Base-by-base conservation (phyloP, 805 yeast genomes). In the Teunomyces panamensis region DNA sequence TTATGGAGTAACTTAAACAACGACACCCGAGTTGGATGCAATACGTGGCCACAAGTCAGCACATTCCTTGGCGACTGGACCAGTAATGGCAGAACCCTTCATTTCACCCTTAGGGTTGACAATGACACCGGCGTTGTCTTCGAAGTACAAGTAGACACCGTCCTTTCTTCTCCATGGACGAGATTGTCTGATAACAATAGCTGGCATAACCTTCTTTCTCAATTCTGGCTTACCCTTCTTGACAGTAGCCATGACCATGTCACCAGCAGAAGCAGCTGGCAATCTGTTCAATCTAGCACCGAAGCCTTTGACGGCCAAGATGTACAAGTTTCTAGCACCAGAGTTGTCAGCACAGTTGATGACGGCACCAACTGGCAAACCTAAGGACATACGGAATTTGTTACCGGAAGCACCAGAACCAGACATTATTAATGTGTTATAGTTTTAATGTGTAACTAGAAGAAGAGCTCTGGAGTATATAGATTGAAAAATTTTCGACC, bases 221-320 rank as follows among this genome's bases (percentile, higher is more conserved):
- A 94, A 89, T 82, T 94, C 99, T 77, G 99, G 99, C 90, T 94
- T 94, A 88, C 99, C 99, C 83, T 95, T 94, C 89, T 94, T 94
- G 77, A 94, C 99, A 69, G 99, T 94, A 69, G 99, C 78, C 92
- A 89, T 89, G 72, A 89, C 96, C 96, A 89, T 89, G 80, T 95
- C 99, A 84, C 99, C 99, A 67, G 94, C 92, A 70, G 98, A 90
- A 67, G 98, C 99, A 72, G 99, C 99, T 77, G 99, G 99, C 69
- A 94, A 87, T 86, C 99, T 94, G 92, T 92, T 95, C 75, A 94
- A 87, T 87, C 98, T 91, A 67, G 99, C 97, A 85, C 99, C 99
- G 74, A 82, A 77, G 73, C 98, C 98, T 84, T 92, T 94, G 74
- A 94, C 99, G 81, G 99, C 92, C 73, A 94, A 79, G 81, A 94